Base-by-base conservation (phyloP, 1,284 basidiomycete species). In the Clitocybe nebularis region DNA sequence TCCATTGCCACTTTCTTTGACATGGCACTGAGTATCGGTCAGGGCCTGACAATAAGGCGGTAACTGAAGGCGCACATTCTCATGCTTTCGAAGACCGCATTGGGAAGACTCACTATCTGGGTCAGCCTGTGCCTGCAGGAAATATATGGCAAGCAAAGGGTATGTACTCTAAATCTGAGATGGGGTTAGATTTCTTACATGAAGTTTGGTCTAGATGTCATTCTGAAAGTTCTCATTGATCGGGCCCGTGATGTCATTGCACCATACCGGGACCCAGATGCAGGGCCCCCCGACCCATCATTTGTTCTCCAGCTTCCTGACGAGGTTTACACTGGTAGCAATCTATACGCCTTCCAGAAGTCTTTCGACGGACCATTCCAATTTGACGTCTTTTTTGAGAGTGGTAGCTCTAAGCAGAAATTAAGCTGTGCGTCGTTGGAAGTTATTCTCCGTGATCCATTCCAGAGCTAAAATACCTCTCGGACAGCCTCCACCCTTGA, bases 381-480 rank as follows among this genome's bases (percentile, higher is more conserved):
- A 49, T 89, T 93, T 55, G 93, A 95, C 53, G 73, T 94, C 14
- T 84, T 86, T 60, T 94, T 82, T 56, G 89, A 94, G 55, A 85
- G 85, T 46, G 77, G 65, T 30, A 77, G 79, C 58, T 62, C 77
- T 37, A 72, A 77, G 49, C 69, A 79, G 52, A 75, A 76, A 51
- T 58, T 89, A 32, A 73, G 71, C 58, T 63, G 88, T 90, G 52
- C 59, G 75, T 68, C 36, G n/a, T n/a, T n/a, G n/a, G 14, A 7
- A 25, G 25, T 45, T 23, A 21, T 41, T 6, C 29, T 32, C 28
- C 41, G 30, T 42, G n/a, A 33, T 11, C 36, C 36, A 22, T 29
- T 37, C 29, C n/a, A n/a, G n/a, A 51, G 33, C 23, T 28, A 49
- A 36, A 21, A 29, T 21, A 23, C 32, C 17, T 21, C 17, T 34